These are phyloP conservation scores for Carallia pectinifolia DNA, from an alignment of 345 rosid species.

Conservation along the genomic window DNA sequence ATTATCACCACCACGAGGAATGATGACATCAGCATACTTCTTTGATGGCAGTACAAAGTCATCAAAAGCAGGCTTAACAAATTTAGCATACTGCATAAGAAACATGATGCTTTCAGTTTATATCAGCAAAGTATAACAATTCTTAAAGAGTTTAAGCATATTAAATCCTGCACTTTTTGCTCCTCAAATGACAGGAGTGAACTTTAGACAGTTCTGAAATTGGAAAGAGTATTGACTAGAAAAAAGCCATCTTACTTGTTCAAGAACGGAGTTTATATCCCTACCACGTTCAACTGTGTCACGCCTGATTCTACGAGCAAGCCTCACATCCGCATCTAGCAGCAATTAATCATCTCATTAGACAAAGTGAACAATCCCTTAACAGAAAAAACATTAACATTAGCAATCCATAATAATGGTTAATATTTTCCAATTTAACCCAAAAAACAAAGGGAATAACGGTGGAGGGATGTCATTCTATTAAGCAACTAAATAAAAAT, in stretches of 20 bases:
- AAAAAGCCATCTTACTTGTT: slow-evolving; percentile 57
- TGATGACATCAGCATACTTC: slow-evolving; percentile 93
- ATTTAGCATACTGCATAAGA: slow-evolving; percentile 80
- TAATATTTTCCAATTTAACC: too few species aligned
- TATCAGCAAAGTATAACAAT: not conserved
- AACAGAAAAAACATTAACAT: not conserved
- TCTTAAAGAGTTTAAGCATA: not conserved
- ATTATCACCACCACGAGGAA: slow-evolving; percentile 94
- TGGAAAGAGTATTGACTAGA: not conserved
- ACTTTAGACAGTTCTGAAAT: too few species aligned
- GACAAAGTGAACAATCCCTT: too few species aligned
- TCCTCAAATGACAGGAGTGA: not conserved
- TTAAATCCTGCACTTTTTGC: not conserved
- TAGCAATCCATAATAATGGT: not conserved
- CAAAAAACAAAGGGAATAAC: too few species aligned
- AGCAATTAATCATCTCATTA: slow-evolving; percentile 27
- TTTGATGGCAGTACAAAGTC: slow-evolving; percentile 94
- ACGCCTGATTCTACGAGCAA: slow-evolving; percentile 98
- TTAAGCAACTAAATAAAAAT: slow-evolving; percentile 12
- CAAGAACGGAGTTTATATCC: slow-evolving; percentile 94
- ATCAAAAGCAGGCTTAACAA: slow-evolving; percentile 99
- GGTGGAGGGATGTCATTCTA: not conserved
- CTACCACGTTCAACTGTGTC: slow-evolving; percentile 97
- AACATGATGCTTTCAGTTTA: slow-evolving; percentile 11
- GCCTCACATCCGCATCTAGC: slow-evolving; percentile 99